phyloP scores from a whole-genome alignment of 2,329 filamentous ascomycete species.

The Talaromyces sp. region DNA sequence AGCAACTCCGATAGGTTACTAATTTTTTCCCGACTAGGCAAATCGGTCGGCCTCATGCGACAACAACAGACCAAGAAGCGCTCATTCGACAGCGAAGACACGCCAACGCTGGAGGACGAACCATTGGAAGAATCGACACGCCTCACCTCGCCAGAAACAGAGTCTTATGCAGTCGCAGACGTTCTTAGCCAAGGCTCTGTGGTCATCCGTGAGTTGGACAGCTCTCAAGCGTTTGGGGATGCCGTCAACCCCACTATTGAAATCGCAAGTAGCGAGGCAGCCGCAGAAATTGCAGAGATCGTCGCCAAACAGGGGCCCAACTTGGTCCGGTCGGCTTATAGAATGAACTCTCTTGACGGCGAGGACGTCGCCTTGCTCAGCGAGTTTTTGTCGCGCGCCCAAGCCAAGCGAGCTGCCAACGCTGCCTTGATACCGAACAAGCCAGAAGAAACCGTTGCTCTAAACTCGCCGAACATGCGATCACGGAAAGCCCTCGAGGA shows the following conservation, averaged over 20 bases:
- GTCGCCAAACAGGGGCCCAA: constrained; percentile 27
- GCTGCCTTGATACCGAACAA: constrained; percentile 5
- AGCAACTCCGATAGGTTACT: constrained; percentile 8
- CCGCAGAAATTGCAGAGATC: constrained; percentile 19
- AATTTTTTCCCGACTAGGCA: constrained; percentile 10
- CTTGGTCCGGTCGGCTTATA: constrained; percentile 31
- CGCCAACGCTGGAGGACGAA: background rate
- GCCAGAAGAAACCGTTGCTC: constrained; percentile 13
- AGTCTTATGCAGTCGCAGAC: background rate
- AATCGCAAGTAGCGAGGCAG: constrained; percentile 8
- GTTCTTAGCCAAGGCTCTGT: constrained; percentile 1
- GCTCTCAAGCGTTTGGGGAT: background rate
- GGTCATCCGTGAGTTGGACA: background rate
- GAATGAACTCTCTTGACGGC: constrained; percentile 30
- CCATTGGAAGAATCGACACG: constrained; percentile 6
- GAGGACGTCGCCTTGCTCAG: constrained; percentile 37
- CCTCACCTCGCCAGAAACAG: background rate
- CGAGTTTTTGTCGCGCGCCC: constrained; percentile 36
- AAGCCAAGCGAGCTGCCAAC: constrained; percentile 34
- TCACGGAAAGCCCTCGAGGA: constrained; percentile 31
- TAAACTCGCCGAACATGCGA: constrained; percentile 24
- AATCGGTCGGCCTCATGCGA: background rate
- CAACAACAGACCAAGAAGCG: background rate
- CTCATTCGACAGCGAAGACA: background rate
- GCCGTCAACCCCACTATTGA: background rate